Percentiles rank a stretch among this genome's conserved stretches.
phyloP scores from a whole-genome alignment of 495 filamentous ascomycete genomes.

The Lepraria neglecta region DNA sequence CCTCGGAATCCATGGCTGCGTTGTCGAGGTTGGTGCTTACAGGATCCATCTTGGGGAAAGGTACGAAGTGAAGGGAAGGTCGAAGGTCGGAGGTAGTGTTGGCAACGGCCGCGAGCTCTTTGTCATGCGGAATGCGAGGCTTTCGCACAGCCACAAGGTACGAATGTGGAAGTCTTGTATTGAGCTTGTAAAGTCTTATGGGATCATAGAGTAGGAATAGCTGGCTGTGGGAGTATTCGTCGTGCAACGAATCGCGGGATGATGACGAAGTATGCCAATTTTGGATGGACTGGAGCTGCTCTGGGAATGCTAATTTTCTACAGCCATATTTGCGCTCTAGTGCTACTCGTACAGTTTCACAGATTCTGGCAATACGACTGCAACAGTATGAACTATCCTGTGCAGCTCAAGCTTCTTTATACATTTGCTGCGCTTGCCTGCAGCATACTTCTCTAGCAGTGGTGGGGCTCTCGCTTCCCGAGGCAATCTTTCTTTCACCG shows the following conservation, averaged over 20 bases:
- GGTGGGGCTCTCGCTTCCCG: constrained; percentile 15
- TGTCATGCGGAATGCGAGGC: constrained; percentile 13
- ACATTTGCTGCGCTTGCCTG: not conserved
- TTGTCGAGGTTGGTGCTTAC: constrained; percentile 29
- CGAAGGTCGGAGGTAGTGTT: constrained; percentile 12
- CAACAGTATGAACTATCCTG: not conserved
- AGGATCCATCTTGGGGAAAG: constrained; percentile 29
- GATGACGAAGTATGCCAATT: constrained; percentile 12
- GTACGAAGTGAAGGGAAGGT: constrained; percentile 2
- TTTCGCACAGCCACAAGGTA: not conserved
- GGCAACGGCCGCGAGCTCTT: constrained; percentile 5
- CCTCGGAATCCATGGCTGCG: constrained; percentile 20
- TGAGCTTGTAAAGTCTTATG: not conserved
- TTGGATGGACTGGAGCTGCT: constrained; percentile 1
- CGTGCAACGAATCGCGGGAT: not conserved
- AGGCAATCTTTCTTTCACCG: constrained; percentile 7
- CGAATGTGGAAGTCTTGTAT: not conserved
- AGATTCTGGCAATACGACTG: not conserved
- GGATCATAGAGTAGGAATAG: not conserved
- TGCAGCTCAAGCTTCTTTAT: not conserved
- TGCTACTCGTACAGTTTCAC: constrained; percentile 1
- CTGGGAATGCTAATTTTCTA: not conserved
- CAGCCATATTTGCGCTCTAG: constrained; percentile 1
- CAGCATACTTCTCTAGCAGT: constrained; percentile 8
- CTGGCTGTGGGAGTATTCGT: not conserved